phyloP scores from a whole-genome alignment of 2,329 filamentous ascomycete species.

The Fusarium siculi region DNA sequence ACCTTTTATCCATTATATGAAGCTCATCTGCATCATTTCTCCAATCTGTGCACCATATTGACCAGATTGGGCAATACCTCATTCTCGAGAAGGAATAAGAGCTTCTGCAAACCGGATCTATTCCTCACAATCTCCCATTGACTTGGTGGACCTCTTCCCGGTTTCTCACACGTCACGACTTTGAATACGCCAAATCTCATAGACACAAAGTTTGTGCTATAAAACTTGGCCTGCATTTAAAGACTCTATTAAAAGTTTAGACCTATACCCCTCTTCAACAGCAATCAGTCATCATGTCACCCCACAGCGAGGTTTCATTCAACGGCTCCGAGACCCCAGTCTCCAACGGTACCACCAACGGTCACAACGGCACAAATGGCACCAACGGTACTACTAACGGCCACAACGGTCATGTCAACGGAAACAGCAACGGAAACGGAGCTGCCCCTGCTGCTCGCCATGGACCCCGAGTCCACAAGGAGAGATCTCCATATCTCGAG shows the following conservation, averaged over 20 bases:
- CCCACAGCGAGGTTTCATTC: slow-evolving; percentile 49
- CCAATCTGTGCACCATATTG: slow-evolving; percentile 16
- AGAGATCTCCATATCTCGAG: slow-evolving; percentile 39
- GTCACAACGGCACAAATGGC: slow-evolving; percentile 9
- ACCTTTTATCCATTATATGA: neutral
- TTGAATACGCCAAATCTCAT: neutral
- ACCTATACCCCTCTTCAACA: slow-evolving; percentile 18
- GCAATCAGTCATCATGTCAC: slow-evolving; percentile 46
- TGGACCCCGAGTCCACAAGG: slow-evolving; percentile 39
- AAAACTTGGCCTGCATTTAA: neutral
- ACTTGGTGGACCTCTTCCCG: slow-evolving; percentile 10
- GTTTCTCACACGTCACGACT: slow-evolving; percentile 16
- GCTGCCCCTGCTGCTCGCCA: slow-evolving; percentile 29
- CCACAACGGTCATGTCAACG: slow-evolving; percentile 22
- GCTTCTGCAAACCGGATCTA: slow-evolving; percentile 22
- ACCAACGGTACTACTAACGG: slow-evolving; percentile 24
- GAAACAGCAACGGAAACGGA: slow-evolving; percentile 39
- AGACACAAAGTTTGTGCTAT: slow-evolving; percentile 17
- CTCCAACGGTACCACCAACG: slow-evolving; percentile 34
- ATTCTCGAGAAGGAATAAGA: slow-evolving; percentile 22
- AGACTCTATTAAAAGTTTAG: slow-evolving; percentile 2
- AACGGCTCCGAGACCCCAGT: slow-evolving; percentile 41
- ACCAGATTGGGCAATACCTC: slow-evolving; percentile 15
- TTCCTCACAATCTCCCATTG: slow-evolving; percentile 13
- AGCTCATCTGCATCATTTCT: neutral